Base-by-base conservation (phyloP, 257 asterid species). In the Marsdenia floribunda region DNA sequence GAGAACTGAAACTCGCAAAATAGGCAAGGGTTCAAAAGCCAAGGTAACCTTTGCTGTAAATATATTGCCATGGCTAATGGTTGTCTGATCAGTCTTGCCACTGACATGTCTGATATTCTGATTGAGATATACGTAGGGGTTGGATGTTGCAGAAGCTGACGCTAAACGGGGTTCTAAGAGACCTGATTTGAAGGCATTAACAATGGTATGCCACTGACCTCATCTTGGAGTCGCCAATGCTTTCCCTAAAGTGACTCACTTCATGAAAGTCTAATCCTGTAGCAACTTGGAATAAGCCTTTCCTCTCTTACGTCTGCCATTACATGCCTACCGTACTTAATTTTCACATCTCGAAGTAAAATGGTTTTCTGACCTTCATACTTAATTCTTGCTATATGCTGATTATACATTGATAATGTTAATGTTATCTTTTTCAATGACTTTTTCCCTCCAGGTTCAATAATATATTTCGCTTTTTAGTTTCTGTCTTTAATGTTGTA, bases 111-210 rank as follows among this genome's bases (percentile, higher is more conserved):
- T 65, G 49, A 21, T 55, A 19, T 71, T n/a, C n/a, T n/a, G n/a
- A n/a, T n/a, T n/a, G n/a, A n/a, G n/a, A n/a, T n/a, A 76, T 37
- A 38, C 70, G n/a, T 87, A 91, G 97, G 79, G 44, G 70, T 46
- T 61, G 47, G 73, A 49, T n/a, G 14, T 14, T 6, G 14, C 78
- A 10, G 87, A 81, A 50, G 87, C 76, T n/a, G 65, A 55, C 40
- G 19, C 72, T 4, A 91, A 86, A 74, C 82, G 79, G 68, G 42
- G 87, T 69, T 72, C 88, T 22, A 85, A 83, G 86, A 83, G 98
- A 68, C 97, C 98, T 15, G 97, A 93, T 76, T 84, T 93, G 73
- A 93, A 93, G 88, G 96, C 96, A n/a, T 78, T 86, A 54, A 44
- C 96, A 2, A 84, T 85, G 96, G 98, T 75, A 83, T 75, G 82